Evolutionary conservation across 139 green algal genomes (phyloP), one percentile per base, ranked within the genome.

Genomic region (Chlorella sp.): DNA sequence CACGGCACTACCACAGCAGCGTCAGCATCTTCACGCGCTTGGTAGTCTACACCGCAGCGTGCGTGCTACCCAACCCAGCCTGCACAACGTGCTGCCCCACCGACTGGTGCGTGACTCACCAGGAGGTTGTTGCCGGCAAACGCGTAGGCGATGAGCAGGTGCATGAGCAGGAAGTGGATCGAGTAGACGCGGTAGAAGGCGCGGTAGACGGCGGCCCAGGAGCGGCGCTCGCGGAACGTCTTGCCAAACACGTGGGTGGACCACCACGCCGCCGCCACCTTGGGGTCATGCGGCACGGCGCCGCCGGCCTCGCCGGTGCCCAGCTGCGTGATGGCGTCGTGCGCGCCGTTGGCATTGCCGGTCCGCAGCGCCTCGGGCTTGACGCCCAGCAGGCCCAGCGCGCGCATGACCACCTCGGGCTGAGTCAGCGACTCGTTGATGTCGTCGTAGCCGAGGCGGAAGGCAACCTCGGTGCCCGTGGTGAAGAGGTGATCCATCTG

Each of bases 361-460:
- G 4, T 27, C 24, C 55, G 55, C 22, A 29, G 4, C 22, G 24
- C 55, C 24, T 64, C 22, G 22, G 4, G 20, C 4, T 4, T 30
- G 24, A 30, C 55, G 6, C 55, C 55, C 55, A 64, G 55, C 55
- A 64, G 55, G 4, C 24, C 4, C 4, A 64, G 55, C 22, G 55
- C 27, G 17, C 4, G 14, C 55, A 64, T 64, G 22, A 82, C 49
- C 24, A 85, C 78, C 26, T 80, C 33, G 31, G 67, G 59, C 35
- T 36, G 29, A 31, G 60, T 65, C 61, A 82, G 31, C 0, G 76
- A 90, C 82, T 97, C 91, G 73, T 97, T 97, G 61, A 91, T 84
- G 71, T 97, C 91, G 67, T 95, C 90, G 14, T 74, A 85, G 62
- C 80, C 80, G 6, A 85, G 72, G 49, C 80, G 80, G 55, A 76